Percentiles rank a stretch among this genome's conserved stretches.
These are phyloP conservation scores for Phytopythium ostracodes DNA, from an alignment of 352 stramenopile species.

Conservation along the genomic window DNA sequence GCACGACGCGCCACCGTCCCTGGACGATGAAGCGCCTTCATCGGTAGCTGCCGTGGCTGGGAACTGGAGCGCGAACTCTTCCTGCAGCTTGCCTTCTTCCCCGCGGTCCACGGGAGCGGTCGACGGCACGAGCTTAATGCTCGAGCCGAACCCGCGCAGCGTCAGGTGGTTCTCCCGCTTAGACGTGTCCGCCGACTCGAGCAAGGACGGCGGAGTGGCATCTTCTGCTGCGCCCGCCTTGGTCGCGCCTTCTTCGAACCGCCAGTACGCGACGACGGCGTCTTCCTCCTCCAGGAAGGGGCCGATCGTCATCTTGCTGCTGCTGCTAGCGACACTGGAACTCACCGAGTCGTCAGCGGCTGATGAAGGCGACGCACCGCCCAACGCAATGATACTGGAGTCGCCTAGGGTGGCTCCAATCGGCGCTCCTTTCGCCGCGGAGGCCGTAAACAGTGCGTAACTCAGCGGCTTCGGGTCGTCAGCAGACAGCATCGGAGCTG, in stretches of 20 bases:
- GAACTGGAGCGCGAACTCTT: constrained; percentile 68
- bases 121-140: constrained; percentile 43
- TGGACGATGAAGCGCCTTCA: constrained; percentile 8
- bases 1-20: constrained; percentile 51
- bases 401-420: neutral
- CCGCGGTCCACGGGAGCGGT: constrained; percentile 68
- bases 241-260: constrained; percentile 73
- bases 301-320: constrained; percentile 64
- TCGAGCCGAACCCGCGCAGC: constrained; percentile 32
- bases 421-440: constrained; percentile 7
- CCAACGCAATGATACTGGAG: neutral
- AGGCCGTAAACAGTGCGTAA: constrained; percentile 38
- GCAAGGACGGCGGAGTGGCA: constrained; percentile 11
- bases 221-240: constrained; percentile 3
- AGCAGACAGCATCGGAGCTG: constrained; percentile 33
- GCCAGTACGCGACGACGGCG: constrained; percentile 80
- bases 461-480: constrained; percentile 56
- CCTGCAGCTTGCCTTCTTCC: constrained; percentile 61
- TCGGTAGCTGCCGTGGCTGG: constrained; percentile 9
- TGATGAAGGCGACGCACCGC: constrained; percentile 7
- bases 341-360: neutral
- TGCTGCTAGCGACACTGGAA: constrained; percentile 9
- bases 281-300: constrained; percentile 85
- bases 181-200: constrained; percentile 73
- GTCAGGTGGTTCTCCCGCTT: constrained; percentile 78